A percentile compares a stretch with the other conserved stretches of the same genome.
Conservation (phyloP, 2,329 filamentous ascomycete species). For the Dryadomyces quercivorus region DNA sequence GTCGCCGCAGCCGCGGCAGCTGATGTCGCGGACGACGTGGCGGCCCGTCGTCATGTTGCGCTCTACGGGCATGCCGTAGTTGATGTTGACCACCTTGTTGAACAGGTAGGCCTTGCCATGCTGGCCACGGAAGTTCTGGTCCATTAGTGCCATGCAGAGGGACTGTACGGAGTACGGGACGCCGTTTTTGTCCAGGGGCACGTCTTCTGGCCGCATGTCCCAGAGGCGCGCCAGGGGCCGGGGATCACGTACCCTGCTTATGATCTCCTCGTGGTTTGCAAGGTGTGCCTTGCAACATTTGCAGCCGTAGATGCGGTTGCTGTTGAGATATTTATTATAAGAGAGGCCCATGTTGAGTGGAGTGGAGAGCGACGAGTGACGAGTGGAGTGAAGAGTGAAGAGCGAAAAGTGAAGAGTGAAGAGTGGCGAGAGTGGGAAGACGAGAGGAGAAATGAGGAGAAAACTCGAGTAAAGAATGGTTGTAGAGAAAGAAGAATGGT, state of each 20-base stretch:
- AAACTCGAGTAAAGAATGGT: too few relatives aligned
- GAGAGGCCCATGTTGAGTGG: conserved; percentile 59
- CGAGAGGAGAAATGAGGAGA: too few relatives aligned
- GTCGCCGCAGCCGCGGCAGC: conserved; percentile 81
- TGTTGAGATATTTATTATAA: conserved; percentile 85
- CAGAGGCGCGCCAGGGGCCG: neutral
- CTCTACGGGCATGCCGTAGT: conserved; percentile 71
- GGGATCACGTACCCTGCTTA: conserved; percentile 59
- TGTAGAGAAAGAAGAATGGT: too few relatives aligned
- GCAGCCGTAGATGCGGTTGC: conserved; percentile 81
- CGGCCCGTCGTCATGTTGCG: conserved; percentile 96
- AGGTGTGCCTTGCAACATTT: conserved; percentile 93
- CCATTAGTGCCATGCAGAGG: neutral
- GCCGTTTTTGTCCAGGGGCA: neutral
- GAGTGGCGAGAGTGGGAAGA: neutral
- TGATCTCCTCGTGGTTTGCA: conserved; percentile 89
- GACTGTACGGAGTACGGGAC: neutral
- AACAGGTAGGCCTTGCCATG: conserved; percentile 98
- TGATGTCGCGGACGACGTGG: conserved; percentile 88
- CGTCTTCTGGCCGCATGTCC: too few relatives aligned
- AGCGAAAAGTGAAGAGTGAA: too few relatives aligned
- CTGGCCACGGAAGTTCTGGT: conserved; percentile 91
- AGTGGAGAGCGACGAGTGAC: too few relatives aligned
- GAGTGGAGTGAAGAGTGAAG: too few relatives aligned
- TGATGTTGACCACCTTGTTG: conserved; percentile 85